Conservation (phyloP, 495 filamentous ascomycete genomes). For the Choiromyces venosus region DNA sequence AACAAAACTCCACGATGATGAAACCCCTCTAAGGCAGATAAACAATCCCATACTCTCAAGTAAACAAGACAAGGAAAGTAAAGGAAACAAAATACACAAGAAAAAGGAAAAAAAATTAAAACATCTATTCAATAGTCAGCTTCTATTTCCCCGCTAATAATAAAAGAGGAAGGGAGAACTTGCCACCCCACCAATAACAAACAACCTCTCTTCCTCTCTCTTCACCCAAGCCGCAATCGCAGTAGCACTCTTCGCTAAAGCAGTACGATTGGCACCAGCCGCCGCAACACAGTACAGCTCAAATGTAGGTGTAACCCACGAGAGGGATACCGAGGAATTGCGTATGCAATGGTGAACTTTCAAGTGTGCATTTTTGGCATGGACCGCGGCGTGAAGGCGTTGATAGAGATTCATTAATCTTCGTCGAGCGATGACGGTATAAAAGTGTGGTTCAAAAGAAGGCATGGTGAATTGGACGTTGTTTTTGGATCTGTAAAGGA, state of each 20-base stretch:
- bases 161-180: neutral
- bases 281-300: constrained; percentile 91
- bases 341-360: constrained; percentile 77
- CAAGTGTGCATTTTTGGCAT: constrained; percentile 73
- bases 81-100: neutral
- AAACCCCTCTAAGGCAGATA: neutral
- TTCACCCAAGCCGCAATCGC: constrained; percentile 83
- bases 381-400: constrained; percentile 72
- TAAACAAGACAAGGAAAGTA: neutral
- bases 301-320: constrained; percentile 83
- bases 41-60: neutral
- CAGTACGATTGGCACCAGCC: constrained; percentile 65
- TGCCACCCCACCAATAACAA: constrained; percentile 90
- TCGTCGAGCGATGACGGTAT: constrained; percentile 58
- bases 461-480: constrained; percentile 97
- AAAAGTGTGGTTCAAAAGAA: constrained; percentile 67
- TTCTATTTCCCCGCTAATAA: neutral
- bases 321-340: constrained; percentile 68
- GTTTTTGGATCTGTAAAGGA: constrained; percentile 83
- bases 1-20: constrained; percentile 1
- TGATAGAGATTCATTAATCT: constrained; percentile 79
- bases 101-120: neutral
- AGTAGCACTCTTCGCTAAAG: constrained; percentile 77
- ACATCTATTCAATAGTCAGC: neutral
- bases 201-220: constrained; percentile 83